Evolutionary conservation across 2,329 filamentous ascomycete species (phyloP), one percentile per base, ranked within the genome.

Genomic region (Penicillium digitatum): DNA sequence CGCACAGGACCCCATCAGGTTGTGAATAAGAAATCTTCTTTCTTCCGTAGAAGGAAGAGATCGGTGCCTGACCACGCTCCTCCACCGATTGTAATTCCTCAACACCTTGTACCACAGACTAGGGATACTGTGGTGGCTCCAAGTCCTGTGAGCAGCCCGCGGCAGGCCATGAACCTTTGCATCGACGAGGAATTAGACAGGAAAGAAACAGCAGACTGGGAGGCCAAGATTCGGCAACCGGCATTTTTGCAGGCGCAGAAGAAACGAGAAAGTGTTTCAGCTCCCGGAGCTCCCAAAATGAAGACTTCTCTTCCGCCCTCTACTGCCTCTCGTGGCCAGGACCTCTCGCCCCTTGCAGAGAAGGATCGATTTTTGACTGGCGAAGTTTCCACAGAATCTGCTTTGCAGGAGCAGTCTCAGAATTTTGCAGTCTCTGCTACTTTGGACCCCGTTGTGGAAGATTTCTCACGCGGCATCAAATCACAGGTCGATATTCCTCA

Each of bases 1-100:
- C 71, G 72, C 40, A 72, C 76, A 51, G 69, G 68, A 37, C 63
- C 68, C 12, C 71, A 70, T 27, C 75, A 73, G 40, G 76, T 96
- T 48, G 88, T 89, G 66, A 96, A 96, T 78, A 96, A 96, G 73
- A 84, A 90, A 4, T 95, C 93, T 1, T 93, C 90, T 0, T 97
- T 99, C 76, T 97, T 97, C 76, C 84, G 94, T 59, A 83, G 94
- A 56, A 84, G 92, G 60, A 97, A 97, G 82, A 95, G 93, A 81
- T 96, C 92, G 5, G 75, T 90, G 32, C 83, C 85, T 14, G 91
- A 95, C 59, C 70, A 72, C 42, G 80, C 83, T 22, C 81, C 81
- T 37, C 85, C 87, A 32, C 85, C 87, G 9, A 73, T 80, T 72
- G 56, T 69, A 64, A 62, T 79, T 69, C 57, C 76, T 72, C 64